Evolutionary conservation across 2,329 filamentous ascomycete genomes (phyloP).

Genomic region (Ophiobolus disseminans): DNA sequence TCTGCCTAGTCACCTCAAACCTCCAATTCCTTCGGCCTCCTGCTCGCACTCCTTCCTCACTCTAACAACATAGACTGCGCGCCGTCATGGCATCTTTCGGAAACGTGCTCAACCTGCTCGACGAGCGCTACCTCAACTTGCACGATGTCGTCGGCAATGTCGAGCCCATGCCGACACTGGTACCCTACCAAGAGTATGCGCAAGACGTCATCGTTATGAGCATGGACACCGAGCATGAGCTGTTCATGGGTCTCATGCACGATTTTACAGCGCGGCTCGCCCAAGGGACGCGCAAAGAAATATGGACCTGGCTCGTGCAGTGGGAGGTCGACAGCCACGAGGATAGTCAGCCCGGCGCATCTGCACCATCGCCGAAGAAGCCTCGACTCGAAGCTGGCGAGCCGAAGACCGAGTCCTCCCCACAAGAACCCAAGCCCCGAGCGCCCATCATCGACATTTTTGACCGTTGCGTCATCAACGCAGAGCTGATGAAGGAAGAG

Average conservation of each 20-base stretch:
- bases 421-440: slow-evolving; percentile 8
- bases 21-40: no score
- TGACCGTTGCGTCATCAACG: slow-evolving; percentile 27
- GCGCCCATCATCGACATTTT: slow-evolving; percentile 19
- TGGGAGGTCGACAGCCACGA: slow-evolving; percentile 32
- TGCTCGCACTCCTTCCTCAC: not conserved
- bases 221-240: slow-evolving; percentile 33
- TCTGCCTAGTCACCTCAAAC: no score
- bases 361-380: slow-evolving; percentile 29
- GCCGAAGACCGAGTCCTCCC: not conserved
- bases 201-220: slow-evolving; percentile 34
- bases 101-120: slow-evolving; percentile 39
- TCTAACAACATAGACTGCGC: not conserved
- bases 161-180: slow-evolving; percentile 37
- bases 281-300: slow-evolving; percentile 25
- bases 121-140: slow-evolving; percentile 38
- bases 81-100: slow-evolving; percentile 36
- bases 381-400: slow-evolving; percentile 21
- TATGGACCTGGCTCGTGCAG: slow-evolving; percentile 45
- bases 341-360: slow-evolving; percentile 1
- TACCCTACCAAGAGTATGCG: slow-evolving; percentile 40
- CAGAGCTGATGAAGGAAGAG: slow-evolving; percentile 34
- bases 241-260: slow-evolving; percentile 37
- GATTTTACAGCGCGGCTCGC: slow-evolving; percentile 36
- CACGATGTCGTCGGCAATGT: slow-evolving; percentile 43